Conservation (phyloP, 257 asterid genomes). For the Nicotiana otophora region DNA sequence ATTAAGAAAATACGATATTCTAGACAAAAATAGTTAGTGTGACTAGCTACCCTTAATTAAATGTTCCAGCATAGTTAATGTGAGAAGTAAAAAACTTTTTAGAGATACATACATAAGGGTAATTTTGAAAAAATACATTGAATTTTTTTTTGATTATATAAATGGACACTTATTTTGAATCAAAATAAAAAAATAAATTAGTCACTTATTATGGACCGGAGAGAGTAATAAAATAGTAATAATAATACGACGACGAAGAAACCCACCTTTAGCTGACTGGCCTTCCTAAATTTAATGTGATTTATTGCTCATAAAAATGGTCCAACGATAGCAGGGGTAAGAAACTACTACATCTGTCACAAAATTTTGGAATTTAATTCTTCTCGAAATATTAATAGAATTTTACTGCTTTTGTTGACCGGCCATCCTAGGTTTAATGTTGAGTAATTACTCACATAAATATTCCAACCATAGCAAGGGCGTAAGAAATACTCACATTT, state of each 20-base stretch:
- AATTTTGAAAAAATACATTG: no score
- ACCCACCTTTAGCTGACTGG: neutral
- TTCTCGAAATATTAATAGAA: neutral
- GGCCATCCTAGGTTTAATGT: neutral
- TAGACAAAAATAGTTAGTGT: no score
- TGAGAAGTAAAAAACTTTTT: no score
- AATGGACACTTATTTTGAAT: no score
- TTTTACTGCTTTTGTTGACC: neutral
- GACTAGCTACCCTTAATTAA: no score
- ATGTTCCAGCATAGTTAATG: no score
- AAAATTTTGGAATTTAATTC: neutral
- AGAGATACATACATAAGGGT: no score
- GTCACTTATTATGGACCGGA: no score
- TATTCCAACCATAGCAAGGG: neutral
- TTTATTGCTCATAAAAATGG: neutral
- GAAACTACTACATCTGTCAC: neutral
- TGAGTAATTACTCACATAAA: neutral
- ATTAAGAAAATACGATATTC: no score
- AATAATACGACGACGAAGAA: neutral
- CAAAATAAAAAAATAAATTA: no score
- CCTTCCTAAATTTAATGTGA: neutral
- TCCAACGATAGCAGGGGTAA: neutral
- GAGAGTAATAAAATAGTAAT: no score
- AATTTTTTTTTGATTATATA: no score
- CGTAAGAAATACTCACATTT: neutral